A percentile compares a stretch with the other conserved stretches of the same genome.
These are phyloP conservation scores for Urostyla sp. DNA, from an alignment of 73 alveolate genomes.

Conservation along the genomic window DNA sequence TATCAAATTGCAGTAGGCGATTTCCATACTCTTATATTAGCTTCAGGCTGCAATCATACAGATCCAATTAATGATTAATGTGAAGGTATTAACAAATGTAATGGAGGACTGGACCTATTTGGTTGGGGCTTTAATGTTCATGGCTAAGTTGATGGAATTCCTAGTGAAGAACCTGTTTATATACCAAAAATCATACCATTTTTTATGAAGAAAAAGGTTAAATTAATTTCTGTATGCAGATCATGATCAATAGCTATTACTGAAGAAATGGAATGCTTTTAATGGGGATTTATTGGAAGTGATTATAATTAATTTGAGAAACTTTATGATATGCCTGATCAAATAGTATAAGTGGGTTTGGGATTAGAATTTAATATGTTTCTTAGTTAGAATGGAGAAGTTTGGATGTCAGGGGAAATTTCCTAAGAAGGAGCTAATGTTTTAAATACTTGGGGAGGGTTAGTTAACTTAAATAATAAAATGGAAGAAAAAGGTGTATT, in stretches of 20 bases:
- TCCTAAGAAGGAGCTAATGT: constrained; percentile 66
- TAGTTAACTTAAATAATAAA: constrained; percentile 21
- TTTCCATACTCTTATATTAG: constrained; percentile 68
- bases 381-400: constrained; percentile 47
- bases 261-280: constrained; percentile 44
- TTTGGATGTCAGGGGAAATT: constrained; percentile 60
- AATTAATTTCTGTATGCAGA: constrained; percentile 64
- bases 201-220: constrained; percentile 50
- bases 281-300: constrained; percentile 72
- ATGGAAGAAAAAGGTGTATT: constrained; percentile 50
- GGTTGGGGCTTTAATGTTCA: constrained; percentile 72
- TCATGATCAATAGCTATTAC: constrained; percentile 63
- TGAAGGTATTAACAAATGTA: constrained; percentile 39
- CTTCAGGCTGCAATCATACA: constrained; percentile 49
- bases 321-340: constrained; percentile 37
- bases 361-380: constrained; percentile 69
- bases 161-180: constrained; percentile 51
- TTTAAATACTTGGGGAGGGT: constrained; percentile 42
- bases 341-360: constrained; percentile 36
- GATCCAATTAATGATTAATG: constrained; percentile 45
- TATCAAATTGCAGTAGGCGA: constrained; percentile 63
- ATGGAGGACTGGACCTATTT: constrained; percentile 50
- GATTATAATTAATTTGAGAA: constrained; percentile 38
- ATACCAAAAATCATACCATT: constrained; percentile 67
- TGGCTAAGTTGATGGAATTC: constrained; percentile 67